Base-by-base conservation (phyloP, 2,329 filamentous ascomycete species). In the Alternaria atra region DNA sequence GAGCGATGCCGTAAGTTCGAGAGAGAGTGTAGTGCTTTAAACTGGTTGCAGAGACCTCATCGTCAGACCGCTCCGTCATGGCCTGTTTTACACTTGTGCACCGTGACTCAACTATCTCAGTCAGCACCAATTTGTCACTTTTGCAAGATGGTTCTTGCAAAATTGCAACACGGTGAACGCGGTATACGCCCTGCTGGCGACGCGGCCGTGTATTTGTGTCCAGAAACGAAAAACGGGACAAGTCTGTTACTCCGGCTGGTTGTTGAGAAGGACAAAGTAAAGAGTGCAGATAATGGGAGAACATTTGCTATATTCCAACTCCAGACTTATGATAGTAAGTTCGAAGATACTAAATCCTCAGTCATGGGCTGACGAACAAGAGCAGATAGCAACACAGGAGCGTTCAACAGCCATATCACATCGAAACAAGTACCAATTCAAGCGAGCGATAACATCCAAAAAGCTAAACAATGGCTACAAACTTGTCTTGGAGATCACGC, bases 401-500 rank as follows among this genome's bases (percentile, higher is more conserved):
- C 29, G 13, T 65, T 65, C 29, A 6, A 44, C 15, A 17, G 52
- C 6, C 44, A 62, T 17, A 25, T 65, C 6, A 44, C 40, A 0
- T 50, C 55, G 1, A 51, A n/a, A 23, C 15, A 32, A 12, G 29
- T 55, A 12, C 55, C 55, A 4, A 6, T 46, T 0, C n/a, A 30
- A 9, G 55, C 62, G n/a, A 37, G 27, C 7, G 39, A 62, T 8
- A 65, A 65, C 23, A 35, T 62, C 1, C 12, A 10, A 2, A 29
- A 27, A 39, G 63, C 60, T 1, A 61, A 58, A 39, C 7, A 29
- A 6, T 65, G 63, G 60, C 35, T 65, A 1, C 12, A 52, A 9
- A 56, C 35, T 2, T 65, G 63, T 37, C 30, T 47, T 17, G 9
- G 46, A 8, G 13, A 47, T 1, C 63, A 65, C 20, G 4, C 13